phyloP scores from a whole-genome alignment of 805 yeast species.

The Yarrowia sp. region DNA sequence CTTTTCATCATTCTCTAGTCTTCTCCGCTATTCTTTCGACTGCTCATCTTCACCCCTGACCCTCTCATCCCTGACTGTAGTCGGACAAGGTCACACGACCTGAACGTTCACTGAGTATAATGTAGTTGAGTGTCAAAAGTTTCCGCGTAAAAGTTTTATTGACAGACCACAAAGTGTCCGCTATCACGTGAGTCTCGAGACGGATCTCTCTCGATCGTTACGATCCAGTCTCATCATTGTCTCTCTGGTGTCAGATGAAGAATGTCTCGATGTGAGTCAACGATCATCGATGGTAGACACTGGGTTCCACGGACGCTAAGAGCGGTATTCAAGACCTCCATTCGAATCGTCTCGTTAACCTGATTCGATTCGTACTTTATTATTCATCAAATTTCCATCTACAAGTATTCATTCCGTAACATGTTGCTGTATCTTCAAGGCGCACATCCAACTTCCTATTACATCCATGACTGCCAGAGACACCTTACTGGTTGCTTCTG shows the following conservation, averaged over 20 bases:
- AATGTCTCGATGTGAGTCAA: not conserved
- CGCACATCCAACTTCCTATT: not conserved
- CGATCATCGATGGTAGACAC: not conserved
- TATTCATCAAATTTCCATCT: too few species aligned
- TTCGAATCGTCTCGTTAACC: not conserved
- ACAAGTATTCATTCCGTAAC: too few species aligned
- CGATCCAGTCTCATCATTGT: not conserved
- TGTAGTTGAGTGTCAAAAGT: constrained; percentile 4
- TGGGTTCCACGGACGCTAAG: not conserved
- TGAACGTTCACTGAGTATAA: constrained; percentile 17
- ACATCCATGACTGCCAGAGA: not conserved
- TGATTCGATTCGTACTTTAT: not conserved
- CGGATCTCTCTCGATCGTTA: not conserved
- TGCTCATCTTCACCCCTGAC: too few species aligned
- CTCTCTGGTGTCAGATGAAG: not conserved
- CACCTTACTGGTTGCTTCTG: not conserved
- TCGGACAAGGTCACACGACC: constrained; percentile 19
- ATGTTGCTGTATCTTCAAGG: too few species aligned
- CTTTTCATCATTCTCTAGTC: too few species aligned
- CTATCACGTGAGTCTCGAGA: not conserved
- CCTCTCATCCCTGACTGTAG: too few species aligned
- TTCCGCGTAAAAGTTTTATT: constrained; percentile 7
- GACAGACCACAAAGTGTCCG: not conserved
- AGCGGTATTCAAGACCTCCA: not conserved
- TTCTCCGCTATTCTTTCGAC: too few species aligned